Conservation (phyloP, 306 rosid species). For the Biancaea sappan region DNA sequence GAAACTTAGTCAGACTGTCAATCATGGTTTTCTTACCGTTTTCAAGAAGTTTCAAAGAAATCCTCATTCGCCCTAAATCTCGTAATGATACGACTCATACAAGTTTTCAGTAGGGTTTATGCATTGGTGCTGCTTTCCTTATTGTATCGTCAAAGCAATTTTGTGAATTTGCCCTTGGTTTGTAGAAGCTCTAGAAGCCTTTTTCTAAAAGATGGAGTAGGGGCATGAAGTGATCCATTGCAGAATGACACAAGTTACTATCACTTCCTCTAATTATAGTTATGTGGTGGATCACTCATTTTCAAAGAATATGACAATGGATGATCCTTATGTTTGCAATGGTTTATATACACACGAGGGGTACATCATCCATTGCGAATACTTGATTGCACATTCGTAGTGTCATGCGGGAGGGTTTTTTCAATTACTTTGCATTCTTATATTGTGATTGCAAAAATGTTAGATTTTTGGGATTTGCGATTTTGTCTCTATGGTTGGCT, state of each 20-base stretch:
- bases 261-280: conserved; percentile 26
- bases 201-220: conserved; percentile 18
- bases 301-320: conserved; percentile 3
- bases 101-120: conserved; percentile 49
- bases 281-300: conserved; percentile 26
- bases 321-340: conserved; percentile 39
- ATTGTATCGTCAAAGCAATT: conserved; percentile 35
- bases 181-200: conserved; percentile 28
- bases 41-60: not conserved
- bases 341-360: conserved; percentile 46
- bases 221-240: conserved; percentile 40
- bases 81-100: conserved; percentile 29
- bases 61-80: not conserved
- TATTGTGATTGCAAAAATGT: conserved; percentile 61
- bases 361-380: conserved; percentile 47
- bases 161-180: conserved; percentile 35
- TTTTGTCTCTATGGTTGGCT: conserved; percentile 54
- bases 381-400: conserved; percentile 50
- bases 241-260: conserved; percentile 40
- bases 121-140: conserved; percentile 50
- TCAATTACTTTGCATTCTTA: conserved; percentile 55
- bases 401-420: conserved; percentile 52
- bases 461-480: conserved; percentile 51
- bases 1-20: no score
- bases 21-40: no score